Percentiles rank a stretch among this genome's conserved stretches.
Evolutionary conservation across 2,329 filamentous ascomycete species (phyloP).

Genomic region (Sporothrix brunneoviolacea): DNA sequence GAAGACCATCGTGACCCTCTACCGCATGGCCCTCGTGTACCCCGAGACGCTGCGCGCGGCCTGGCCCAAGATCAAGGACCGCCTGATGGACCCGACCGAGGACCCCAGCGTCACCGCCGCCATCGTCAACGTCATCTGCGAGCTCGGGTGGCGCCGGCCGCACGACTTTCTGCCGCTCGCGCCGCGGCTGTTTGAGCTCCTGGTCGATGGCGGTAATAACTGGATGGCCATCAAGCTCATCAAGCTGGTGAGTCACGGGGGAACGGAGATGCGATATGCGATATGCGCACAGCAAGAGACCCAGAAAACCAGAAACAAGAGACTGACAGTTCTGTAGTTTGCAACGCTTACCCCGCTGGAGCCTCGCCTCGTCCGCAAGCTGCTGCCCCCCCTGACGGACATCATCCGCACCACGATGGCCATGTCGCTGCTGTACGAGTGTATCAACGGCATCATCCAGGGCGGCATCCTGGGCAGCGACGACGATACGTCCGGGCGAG

Average conservation of each 20-base stretch:
- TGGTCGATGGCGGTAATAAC: slow-evolving; percentile 91
- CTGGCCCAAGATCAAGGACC: slow-evolving; percentile 97
- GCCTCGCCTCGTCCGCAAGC: slow-evolving; percentile 81
- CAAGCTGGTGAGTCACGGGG: no score
- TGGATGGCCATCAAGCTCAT: slow-evolving; percentile 99
- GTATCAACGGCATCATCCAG: slow-evolving; percentile 96
- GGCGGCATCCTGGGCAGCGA: slow-evolving; percentile 84
- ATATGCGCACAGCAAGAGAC: no score
- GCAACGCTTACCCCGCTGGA: slow-evolving; percentile 89
- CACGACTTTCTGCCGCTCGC: slow-evolving; percentile 91
- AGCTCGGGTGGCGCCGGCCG: slow-evolving; percentile 87
- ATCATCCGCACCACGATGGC: slow-evolving; percentile 92
- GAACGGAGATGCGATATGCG: slow-evolving; percentile 37
- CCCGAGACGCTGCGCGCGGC: slow-evolving; percentile 86
- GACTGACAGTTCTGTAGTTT: no score
- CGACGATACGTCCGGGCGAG: slow-evolving; percentile 68
- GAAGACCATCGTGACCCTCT: slow-evolving; percentile 92
- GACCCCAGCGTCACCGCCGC: slow-evolving; percentile 91
- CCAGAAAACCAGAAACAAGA: no score
- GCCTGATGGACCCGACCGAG: slow-evolving; percentile 81
- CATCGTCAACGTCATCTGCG: slow-evolving; percentile 94
- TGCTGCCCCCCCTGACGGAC: slow-evolving; percentile 82
- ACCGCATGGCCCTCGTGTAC: slow-evolving; percentile 90
- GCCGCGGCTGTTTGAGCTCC: slow-evolving; percentile 81
- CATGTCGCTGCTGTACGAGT: slow-evolving; percentile 98